A percentile compares a stretch with the other conserved stretches of the same genome.
Evolutionary conservation across 2,329 filamentous ascomycete genomes (phyloP).

Genomic region (Purpureocillium takamizusanense): DNA sequence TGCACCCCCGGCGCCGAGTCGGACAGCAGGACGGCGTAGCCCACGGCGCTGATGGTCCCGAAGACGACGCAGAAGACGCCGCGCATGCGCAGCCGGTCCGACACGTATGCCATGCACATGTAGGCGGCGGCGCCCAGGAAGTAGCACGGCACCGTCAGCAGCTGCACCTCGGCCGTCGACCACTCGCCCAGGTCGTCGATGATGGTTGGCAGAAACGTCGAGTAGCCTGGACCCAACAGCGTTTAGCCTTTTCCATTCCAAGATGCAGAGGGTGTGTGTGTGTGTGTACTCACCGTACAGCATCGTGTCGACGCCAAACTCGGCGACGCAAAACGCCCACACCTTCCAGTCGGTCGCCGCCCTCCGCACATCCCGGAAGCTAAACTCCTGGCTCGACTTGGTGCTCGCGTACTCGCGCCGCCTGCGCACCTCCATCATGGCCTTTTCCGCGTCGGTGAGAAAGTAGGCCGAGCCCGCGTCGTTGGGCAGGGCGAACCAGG

Average conservation of each 20-base stretch:
- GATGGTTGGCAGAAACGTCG: conserved; percentile 71
- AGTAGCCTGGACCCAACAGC: too few species aligned
- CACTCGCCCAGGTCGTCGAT: conserved; percentile 60
- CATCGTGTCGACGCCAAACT: conserved; percentile 69
- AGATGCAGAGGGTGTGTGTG: too few species aligned
- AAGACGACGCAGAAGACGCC: conserved; percentile 57
- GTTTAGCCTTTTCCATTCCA: too few species aligned
- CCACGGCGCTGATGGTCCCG: conserved; percentile 52
- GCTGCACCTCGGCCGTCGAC: conserved; percentile 57
- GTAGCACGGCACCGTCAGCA: conserved; percentile 73
- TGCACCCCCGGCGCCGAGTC: conserved; percentile 51
- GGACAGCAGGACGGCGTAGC: conserved; percentile 60
- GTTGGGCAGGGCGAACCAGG: conserved; percentile 26
- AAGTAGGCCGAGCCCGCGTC: conserved; percentile 47
- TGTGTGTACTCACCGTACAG: conserved; percentile 45
- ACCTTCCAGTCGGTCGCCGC: conserved; percentile 70
- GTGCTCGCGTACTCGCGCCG: conserved; percentile 38
- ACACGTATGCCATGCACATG: conserved; percentile 55
- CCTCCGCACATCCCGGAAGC: conserved; percentile 52
- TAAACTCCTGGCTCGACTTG: conserved; percentile 34
- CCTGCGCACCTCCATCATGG: conserved; percentile 46
- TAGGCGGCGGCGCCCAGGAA: conserved; percentile 62
- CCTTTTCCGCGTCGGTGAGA: conserved; percentile 48
- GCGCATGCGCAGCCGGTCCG: conserved; percentile 57
- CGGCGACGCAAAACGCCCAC: conserved; percentile 58